phyloP scores from a whole-genome alignment of 73 alveolate species.

The Tetrahymena thermophila region DNA sequence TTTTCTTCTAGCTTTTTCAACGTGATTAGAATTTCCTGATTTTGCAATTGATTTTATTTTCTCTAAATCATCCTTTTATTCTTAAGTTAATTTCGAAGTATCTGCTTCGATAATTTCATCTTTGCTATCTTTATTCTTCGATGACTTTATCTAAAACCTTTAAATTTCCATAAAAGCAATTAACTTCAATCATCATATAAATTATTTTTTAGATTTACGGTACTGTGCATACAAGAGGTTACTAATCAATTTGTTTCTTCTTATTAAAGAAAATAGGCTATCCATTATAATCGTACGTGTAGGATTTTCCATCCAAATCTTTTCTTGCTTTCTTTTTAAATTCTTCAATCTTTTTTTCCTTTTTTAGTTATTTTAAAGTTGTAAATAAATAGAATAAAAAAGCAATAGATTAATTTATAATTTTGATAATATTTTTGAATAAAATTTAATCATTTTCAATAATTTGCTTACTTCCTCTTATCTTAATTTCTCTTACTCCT shows the following conservation, averaged over 20 bases:
- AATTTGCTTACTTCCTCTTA: neutral
- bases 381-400: too few relatives aligned
- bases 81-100: neutral
- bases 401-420: neutral
- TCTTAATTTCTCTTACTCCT: neutral
- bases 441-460: neutral
- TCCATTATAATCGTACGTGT: neutral
- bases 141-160: neutral
- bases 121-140: neutral
- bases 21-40: neutral
- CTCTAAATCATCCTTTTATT: neutral
- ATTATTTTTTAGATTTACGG: neutral
- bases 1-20: neutral
- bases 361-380: neutral
- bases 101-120: neutral
- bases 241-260: neutral
- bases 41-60: neutral
- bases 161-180: neutral
- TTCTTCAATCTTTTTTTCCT: neutral
- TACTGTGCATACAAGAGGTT: neutral
- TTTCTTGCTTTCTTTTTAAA: neutral
- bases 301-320: neutral
- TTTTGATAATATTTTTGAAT: neutral
- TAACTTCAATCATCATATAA: neutral
- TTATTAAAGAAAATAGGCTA: neutral